Percentiles rank a stretch among this genome's conserved stretches.
Conservation (phyloP, 768 basidiomycete genomes). For the Macrolepiota dolichaula region DNA sequence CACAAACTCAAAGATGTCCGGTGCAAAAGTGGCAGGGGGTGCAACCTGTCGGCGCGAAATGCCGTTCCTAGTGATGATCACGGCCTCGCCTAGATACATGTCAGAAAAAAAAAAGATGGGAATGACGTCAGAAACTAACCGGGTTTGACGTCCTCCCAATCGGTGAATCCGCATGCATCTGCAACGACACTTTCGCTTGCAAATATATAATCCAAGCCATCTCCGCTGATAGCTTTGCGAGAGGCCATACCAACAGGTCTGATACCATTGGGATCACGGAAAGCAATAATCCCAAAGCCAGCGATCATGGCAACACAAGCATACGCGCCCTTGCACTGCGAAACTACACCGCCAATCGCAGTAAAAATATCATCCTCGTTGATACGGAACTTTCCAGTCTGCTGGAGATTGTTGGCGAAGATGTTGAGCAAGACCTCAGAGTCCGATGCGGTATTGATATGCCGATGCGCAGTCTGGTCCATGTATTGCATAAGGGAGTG, state of each 20-base stretch:
- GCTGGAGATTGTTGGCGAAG: constrained; percentile 95
- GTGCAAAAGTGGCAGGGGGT: constrained; percentile 75
- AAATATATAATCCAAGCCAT: constrained; percentile 78
- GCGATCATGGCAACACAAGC: constrained; percentile 99
- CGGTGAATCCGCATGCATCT: constrained; percentile 85
- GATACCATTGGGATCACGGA: constrained; percentile 97
- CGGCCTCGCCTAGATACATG: constrained; percentile 73
- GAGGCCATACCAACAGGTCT: constrained; percentile 86
- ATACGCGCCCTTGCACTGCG: constrained; percentile 88
- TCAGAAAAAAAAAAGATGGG: not conserved
- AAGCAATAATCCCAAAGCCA: constrained; percentile 96
- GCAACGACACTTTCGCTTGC: constrained; percentile 96
- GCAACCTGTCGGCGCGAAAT: constrained; percentile 76
- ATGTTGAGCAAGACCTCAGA: constrained; percentile 97
- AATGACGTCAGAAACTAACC: constrained; percentile 41
- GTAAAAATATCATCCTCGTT: constrained; percentile 99
- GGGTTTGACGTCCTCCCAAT: constrained; percentile 93
- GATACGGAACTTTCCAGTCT: constrained; percentile 98
- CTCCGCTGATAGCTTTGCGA: constrained; percentile 41
- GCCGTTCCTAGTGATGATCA: constrained; percentile 86
- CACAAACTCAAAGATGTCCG: constrained; percentile 98
- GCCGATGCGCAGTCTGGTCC: constrained; percentile 94
- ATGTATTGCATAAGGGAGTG: constrained; percentile 82
- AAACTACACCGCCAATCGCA: constrained; percentile 87
- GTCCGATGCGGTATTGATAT: constrained; percentile 98